Evolutionary conservation across 169 alveolate genomes (phyloP).

Genomic region (Babesia sp.): DNA sequence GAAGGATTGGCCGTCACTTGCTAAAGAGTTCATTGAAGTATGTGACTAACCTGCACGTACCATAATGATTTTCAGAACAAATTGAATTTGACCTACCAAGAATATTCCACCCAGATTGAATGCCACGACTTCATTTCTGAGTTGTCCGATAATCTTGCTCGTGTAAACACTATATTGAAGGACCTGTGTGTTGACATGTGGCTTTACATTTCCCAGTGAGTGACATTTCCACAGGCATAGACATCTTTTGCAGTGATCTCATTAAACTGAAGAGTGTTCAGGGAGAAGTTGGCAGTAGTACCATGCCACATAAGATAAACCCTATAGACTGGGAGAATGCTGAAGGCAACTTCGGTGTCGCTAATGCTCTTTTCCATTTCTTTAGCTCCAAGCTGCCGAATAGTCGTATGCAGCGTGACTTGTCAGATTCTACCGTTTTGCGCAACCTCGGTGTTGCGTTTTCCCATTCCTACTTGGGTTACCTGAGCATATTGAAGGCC

Average conservation of each 20-base stretch:
- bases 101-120: conserved; percentile 92
- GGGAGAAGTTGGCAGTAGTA: conserved; percentile 94
- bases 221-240: not conserved
- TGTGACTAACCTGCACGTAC: not conserved
- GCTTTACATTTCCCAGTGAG: conserved; percentile 85
- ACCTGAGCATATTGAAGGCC: conserved; percentile 81
- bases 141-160: conserved; percentile 80
- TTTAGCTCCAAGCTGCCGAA: conserved; percentile 88
- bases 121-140: conserved; percentile 91
- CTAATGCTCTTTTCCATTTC: conserved; percentile 84
- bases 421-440: conserved; percentile 93
- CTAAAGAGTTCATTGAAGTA: conserved; percentile 78
- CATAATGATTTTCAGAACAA: conserved; percentile 19
- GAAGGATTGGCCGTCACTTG: conserved; percentile 83
- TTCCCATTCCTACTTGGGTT: conserved; percentile 81
- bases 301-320: conserved; percentile 98
- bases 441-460: conserved; percentile 91
- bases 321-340: conserved; percentile 96
- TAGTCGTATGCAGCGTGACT: conserved; percentile 92
- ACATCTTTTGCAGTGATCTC: conserved; percentile 39
- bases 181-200: conserved; percentile 93
- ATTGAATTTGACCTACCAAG: conserved; percentile 84
- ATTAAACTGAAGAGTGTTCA: conserved; percentile 63
- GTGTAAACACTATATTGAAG: conserved; percentile 84
- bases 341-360: conserved; percentile 94